phyloP scores from a whole-genome alignment of 306 rosid species.

The Lathyrus tuberosus region DNA sequence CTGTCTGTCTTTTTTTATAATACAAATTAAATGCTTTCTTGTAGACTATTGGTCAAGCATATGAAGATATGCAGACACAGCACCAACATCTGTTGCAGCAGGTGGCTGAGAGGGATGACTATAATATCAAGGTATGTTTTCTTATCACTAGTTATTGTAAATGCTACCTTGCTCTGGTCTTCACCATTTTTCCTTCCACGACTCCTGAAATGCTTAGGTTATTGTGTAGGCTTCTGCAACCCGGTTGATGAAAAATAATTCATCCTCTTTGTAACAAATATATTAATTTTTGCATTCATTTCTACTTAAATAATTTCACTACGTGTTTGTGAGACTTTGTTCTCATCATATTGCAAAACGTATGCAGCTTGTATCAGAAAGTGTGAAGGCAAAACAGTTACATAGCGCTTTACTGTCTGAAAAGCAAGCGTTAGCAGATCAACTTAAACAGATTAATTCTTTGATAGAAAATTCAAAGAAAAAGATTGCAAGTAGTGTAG shows the following conservation, averaged over 20 bases:
- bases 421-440: constrained; percentile 78
- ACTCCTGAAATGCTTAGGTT: constrained; percentile 32
- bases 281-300: constrained; percentile 23
- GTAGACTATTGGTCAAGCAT: constrained; percentile 98
- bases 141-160: constrained; percentile 31
- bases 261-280: constrained; percentile 9
- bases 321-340: constrained; percentile 3
- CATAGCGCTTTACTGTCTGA: constrained; percentile 64
- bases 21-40: constrained; percentile 38
- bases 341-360: constrained; percentile 38
- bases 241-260: constrained; percentile 23
- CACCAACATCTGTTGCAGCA: constrained; percentile 84
- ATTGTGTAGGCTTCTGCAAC: constrained; percentile 26
- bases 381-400: constrained; percentile 84
- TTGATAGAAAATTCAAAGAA: constrained; percentile 58
- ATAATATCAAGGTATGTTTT: constrained; percentile 77
- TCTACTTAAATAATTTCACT: constrained; percentile 30
- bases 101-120: constrained; percentile 96
- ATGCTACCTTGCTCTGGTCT: constrained; percentile 13
- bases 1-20: background rate
- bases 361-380: constrained; percentile 93
- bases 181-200: constrained; percentile 19
- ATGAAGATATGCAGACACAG: constrained; percentile 99
- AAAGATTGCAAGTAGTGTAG: constrained; percentile 65
- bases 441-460: constrained; percentile 70